Evolutionary conservation across 1,284 basidiomycete genomes (phyloP).

Genomic region (Anthracocystis panici-leucophaei): DNA sequence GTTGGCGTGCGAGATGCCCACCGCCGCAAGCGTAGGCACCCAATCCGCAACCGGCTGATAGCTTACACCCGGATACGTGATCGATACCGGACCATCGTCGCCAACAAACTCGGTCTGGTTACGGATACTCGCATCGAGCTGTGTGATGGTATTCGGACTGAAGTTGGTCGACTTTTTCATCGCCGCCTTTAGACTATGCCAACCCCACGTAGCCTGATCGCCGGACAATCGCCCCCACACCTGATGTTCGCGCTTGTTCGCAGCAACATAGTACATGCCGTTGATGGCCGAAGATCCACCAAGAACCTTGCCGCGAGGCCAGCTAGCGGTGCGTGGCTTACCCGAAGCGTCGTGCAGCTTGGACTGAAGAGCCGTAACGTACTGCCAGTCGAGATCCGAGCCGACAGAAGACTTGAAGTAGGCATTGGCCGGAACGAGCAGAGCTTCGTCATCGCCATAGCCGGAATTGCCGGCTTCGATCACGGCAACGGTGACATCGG

Average conservation of each 20-base stretch:
- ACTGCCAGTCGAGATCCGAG: conserved; percentile 59
- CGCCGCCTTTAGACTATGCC: conserved; percentile 46
- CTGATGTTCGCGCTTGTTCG: conserved; percentile 63
- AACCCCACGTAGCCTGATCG: conserved; percentile 48
- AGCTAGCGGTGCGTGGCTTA: conserved; percentile 41
- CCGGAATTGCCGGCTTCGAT: conserved; percentile 74
- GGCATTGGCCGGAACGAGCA: conserved; percentile 40
- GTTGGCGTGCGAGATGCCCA: conserved; percentile 27
- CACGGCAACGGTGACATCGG: conserved; percentile 75
- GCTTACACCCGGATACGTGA: conserved; percentile 54
- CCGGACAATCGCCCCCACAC: conserved; percentile 53
- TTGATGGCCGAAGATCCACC: conserved; percentile 73
- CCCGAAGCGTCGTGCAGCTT: conserved; percentile 30
- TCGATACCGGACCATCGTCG: conserved; percentile 46
- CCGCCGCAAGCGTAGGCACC: conserved; percentile 39
- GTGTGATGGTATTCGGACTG: conserved; percentile 23
- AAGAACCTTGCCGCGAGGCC: conserved; percentile 71
- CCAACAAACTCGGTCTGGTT: conserved; percentile 49
- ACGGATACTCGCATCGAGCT: conserved; percentile 34
- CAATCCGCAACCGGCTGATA: conserved; percentile 55
- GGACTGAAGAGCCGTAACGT: conserved; percentile 34
- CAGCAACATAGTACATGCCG: conserved; percentile 62
- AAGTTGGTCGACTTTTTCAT: conserved; percentile 61
- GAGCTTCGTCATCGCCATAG: conserved; percentile 34
- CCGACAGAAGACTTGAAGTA: conserved; percentile 50